Evolutionary conservation across 2,329 filamentous ascomycete species (phyloP).

Genomic region (Penicillium sp.): DNA sequence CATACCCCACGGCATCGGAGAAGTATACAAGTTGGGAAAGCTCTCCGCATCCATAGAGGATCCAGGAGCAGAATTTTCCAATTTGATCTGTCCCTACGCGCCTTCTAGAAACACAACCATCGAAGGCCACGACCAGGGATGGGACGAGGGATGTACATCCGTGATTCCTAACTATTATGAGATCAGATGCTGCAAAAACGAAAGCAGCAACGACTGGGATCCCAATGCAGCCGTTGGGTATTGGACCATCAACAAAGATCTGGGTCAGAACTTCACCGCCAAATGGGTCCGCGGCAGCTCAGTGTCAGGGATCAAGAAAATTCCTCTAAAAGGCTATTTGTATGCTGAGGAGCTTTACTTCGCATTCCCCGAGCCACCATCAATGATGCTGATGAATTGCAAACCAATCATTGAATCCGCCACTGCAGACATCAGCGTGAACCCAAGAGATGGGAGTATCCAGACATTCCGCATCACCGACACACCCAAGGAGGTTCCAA

Average conservation of each 20-base stretch:
- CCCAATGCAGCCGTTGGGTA: conserved; percentile 9
- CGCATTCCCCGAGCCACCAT: conserved; percentile 2
- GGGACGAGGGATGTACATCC: conserved; percentile 5
- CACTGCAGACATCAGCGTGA: conserved; percentile 5
- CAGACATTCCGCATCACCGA: conserved; percentile 5
- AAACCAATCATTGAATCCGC: conserved; percentile 10
- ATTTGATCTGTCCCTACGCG: too few relatives aligned
- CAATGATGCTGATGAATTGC: conserved; percentile 8
- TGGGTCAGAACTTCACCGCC: conserved; percentile 14
- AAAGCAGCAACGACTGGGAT: conserved; percentile 2
- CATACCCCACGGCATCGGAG: neutral
- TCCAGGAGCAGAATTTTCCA: too few relatives aligned
- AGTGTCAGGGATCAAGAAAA: conserved; percentile 4
- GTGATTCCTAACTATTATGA: conserved; percentile 7
- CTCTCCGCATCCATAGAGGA: too few relatives aligned
- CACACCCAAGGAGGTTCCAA: neutral
- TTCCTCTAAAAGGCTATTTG: too few relatives aligned
- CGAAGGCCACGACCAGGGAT: neutral
- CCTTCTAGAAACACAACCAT: too few relatives aligned
- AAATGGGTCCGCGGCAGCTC: conserved; percentile 16
- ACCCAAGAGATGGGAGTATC: conserved; percentile 7
- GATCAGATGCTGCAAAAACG: conserved; percentile 13
- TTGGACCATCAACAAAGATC: conserved; percentile 6
- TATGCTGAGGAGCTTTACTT: neutral
- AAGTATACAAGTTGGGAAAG: neutral